Conservation (phyloP, 179 eudicot species). For the Beta corolliflora region DNA sequence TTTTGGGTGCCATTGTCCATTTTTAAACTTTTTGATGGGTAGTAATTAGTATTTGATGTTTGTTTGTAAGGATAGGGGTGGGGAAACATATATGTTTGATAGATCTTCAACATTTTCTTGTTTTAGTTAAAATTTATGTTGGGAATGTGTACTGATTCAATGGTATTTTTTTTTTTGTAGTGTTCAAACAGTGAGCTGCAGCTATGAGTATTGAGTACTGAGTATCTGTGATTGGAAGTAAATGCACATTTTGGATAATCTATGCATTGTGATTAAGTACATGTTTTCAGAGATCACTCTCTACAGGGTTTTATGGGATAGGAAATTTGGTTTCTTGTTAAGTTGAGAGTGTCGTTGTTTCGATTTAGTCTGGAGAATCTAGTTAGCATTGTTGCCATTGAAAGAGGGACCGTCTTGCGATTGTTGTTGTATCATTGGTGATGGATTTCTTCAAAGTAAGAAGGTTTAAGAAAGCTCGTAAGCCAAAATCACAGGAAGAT, state of each 20-base stretch:
- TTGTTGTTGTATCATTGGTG: background rate
- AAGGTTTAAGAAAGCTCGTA: slow-evolving; percentile 61
- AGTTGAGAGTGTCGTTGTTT: background rate
- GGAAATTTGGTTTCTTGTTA: background rate
- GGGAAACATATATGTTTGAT: background rate
- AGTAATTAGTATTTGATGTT: background rate
- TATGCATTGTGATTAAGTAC: slow-evolving; percentile 10
- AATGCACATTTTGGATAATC: background rate
- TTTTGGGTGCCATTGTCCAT: background rate
- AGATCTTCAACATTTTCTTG: slow-evolving; percentile 15
- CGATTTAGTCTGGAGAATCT: background rate
- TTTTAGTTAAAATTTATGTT: slow-evolving; percentile 22
- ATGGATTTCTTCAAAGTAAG: slow-evolving; percentile 83
- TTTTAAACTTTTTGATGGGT: background rate
- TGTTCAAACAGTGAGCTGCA: background rate
- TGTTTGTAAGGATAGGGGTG: background rate
- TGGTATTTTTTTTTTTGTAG: background rate
- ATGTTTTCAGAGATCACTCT: background rate
- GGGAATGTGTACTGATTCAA: slow-evolving; percentile 16
- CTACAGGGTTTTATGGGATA: background rate
- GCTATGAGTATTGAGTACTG: background rate
- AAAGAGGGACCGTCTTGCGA: background rate
- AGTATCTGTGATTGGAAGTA: slow-evolving; percentile 5
- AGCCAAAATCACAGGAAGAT: slow-evolving; percentile 43
- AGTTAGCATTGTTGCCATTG: background rate